Evolutionary conservation across 345 rosid genomes (phyloP), one percentile per base, ranked within the genome.

Genomic region (Balakata baccata): DNA sequence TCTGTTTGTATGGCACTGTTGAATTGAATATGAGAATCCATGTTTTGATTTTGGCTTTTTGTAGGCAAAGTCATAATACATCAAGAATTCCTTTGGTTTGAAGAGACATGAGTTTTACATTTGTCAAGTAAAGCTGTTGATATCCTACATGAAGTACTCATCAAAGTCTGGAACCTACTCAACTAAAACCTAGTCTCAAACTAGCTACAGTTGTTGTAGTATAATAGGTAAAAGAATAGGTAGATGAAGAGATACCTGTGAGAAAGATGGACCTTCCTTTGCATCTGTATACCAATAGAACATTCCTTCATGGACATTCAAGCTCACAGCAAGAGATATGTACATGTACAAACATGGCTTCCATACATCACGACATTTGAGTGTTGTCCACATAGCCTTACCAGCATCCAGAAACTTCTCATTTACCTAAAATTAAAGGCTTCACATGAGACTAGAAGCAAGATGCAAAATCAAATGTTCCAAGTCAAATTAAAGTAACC

Each of bases 221-320:
- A 6, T 1, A 29, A 61, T 11, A 64, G 39, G 63, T 51, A 46
- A 71, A 52, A 65, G 11, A 29, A 61, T 11, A 64, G 39, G 63
- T 51, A 46, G 65, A 52, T 54, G 11, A 23, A 66, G 11, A 65
- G n/a, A 43, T 70, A 79, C 87, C 87, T 84, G 79, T 7, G 87
- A 81, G 83, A 93, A 93, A 69, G 81, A 76, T 66, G 98, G 98
- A n/a, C 95, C 97, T 29, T 81, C 90, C 57, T 89, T 87, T 39
- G 95, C 83, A 80, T 88, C 93, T 38, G 98, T 91, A 69, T 85
- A 86, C 93, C 97, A 93, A 70, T 91, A 93, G 79, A 93, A 93
- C 93, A 91, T 80, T 69, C 97, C 94, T 76, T 91, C 89, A 59
- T 86, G 89, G 68, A 91, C 82, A 71, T 91, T 84, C 72, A 89